Base-by-base conservation (phyloP, 345 rosid genomes). In the Hypericum androsaemum region DNA sequence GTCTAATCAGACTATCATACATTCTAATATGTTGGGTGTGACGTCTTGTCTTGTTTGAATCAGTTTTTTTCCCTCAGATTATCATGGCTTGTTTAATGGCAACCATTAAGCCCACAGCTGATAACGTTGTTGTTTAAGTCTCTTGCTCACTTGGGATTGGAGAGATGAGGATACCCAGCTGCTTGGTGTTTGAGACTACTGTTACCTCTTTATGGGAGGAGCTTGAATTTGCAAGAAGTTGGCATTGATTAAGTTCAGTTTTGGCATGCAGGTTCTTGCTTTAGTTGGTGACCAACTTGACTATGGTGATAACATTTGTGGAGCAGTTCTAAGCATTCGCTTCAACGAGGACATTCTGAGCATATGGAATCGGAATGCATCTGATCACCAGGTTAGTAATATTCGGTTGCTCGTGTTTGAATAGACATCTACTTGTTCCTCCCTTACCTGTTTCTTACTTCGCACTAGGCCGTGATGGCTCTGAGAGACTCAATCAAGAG, bases 261-360 rank as follows among this genome's bases (percentile, higher is more conserved):
- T 57, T 38, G 6, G 41, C 46, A 46, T 69, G 54, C 80, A 87
- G 98, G 92, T 90, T 56, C 95, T 83, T 69, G 98, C 95, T 12
- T 70, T 87, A 66, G 82, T 84, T 28, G 98, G 96, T 32, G 86
- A 84, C 69, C 98, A 84, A 58, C 94, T 92, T 61, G 95, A 87
- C 4, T 85, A 77, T 37, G 77, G 89, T 22, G 80, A 83, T 53
- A 76, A 81, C 79, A 81, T 81, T 60, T 90, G 96, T 58, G 96
- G 98, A 62, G 96, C 88, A 37, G 98, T 90, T 12, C 68, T 87
- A 61, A 90, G 98, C 76, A 74, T 87, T 63, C 92, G 96, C 39
- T 87, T 82, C 71, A 87, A 79, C 39, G 98, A 90, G 74, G 96
- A 87, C 63, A 90, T 90, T 74, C 59, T 84, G 65, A 84, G 92